A percentile compares a stretch with the other conserved stretches of the same genome.
Conservation (phyloP, 1,284 basidiomycete genomes). For the Anthracocystis panici-leucophaei region DNA sequence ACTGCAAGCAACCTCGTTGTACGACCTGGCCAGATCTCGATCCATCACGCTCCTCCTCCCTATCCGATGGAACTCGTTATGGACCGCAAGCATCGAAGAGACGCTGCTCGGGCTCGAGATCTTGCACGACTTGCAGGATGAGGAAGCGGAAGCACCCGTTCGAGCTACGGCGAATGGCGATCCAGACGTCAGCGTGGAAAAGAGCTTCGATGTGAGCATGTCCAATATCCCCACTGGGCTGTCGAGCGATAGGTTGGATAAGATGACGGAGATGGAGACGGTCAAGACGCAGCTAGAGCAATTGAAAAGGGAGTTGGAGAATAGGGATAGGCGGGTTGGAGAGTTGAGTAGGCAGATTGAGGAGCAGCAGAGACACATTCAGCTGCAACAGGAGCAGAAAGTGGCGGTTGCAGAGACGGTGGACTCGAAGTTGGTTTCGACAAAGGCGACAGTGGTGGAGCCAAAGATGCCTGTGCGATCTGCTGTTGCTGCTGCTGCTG, state of each 20-base stretch:
- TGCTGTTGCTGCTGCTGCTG: not conserved
- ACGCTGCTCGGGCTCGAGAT: slow-evolving; percentile 39
- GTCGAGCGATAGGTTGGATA: slow-evolving; percentile 13
- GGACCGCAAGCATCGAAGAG: slow-evolving; percentile 29
- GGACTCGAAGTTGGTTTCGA: not conserved
- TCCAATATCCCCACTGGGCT: slow-evolving; percentile 40
- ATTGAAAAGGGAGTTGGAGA: slow-evolving; percentile 15
- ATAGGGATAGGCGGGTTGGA: slow-evolving; percentile 13
- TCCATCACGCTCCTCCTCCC: slow-evolving; percentile 22
- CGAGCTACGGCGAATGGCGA: slow-evolving; percentile 6
- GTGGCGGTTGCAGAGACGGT: not conserved
- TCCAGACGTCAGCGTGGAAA: slow-evolving; percentile 23
- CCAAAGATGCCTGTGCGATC: slow-evolving; percentile 6
- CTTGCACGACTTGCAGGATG: slow-evolving; percentile 21
- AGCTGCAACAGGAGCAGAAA: not conserved
- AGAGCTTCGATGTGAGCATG: slow-evolving; percentile 44
- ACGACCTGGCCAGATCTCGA: slow-evolving; percentile 8
- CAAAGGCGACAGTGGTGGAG: not conserved
- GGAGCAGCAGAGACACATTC: slow-evolving; percentile 1
- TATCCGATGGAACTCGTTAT: slow-evolving; percentile 19
- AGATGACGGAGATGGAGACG: slow-evolving; percentile 17
- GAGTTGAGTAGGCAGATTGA: slow-evolving; percentile 15
- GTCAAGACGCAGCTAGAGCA: slow-evolving; percentile 18
- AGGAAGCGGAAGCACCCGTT: not conserved
- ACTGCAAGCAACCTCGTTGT: slow-evolving; percentile 16